A percentile compares a stretch with the other conserved stretches of the same genome.
phyloP scores from a whole-genome alignment of 805 yeast genomes.

The Ogataea neopini region DNA sequence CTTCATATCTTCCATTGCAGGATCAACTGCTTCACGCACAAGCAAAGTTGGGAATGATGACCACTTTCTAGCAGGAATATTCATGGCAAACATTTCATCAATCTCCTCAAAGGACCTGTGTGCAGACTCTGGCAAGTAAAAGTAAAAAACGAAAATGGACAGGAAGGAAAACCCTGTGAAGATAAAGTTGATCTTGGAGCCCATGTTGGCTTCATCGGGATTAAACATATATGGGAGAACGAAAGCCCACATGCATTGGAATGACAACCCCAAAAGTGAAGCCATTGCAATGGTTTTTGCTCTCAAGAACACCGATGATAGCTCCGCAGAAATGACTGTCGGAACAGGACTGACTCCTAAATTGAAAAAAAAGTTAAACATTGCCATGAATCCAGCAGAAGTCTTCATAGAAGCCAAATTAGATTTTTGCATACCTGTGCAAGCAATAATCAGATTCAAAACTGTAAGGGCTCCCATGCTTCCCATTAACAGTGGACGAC shows the following conservation, averaged over 20 bases:
- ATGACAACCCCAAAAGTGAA: constrained; percentile 33
- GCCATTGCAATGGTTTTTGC: constrained; percentile 42
- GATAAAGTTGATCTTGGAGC: constrained; percentile 51
- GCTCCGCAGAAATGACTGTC: constrained; percentile 37
- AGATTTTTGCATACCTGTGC: constrained; percentile 22
- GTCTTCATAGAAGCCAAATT: constrained; percentile 32
- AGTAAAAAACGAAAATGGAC: constrained; percentile 44
- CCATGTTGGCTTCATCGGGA: constrained; percentile 45
- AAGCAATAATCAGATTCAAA: constrained; percentile 31
- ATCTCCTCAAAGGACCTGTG: constrained; percentile 61
- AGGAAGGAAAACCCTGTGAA: constrained; percentile 42
- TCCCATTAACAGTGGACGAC: constrained; percentile 34
- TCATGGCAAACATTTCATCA: constrained; percentile 50
- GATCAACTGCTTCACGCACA: too few species aligned
- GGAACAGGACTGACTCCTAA: constrained; percentile 34
- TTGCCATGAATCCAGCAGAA: constrained; percentile 29
- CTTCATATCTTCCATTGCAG: too few species aligned
- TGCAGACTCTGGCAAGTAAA: constrained; percentile 60
- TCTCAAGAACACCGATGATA: constrained; percentile 41
- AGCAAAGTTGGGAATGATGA: too few species aligned
- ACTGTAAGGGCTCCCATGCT: constrained; percentile 30
- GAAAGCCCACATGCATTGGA: constrained; percentile 38
- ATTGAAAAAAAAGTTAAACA: constrained; percentile 30
- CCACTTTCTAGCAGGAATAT: constrained; percentile 31
- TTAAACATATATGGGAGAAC: constrained; percentile 42